Conservation (phyloP, 2,329 filamentous ascomycete genomes). For the Exophiala sp. region DNA sequence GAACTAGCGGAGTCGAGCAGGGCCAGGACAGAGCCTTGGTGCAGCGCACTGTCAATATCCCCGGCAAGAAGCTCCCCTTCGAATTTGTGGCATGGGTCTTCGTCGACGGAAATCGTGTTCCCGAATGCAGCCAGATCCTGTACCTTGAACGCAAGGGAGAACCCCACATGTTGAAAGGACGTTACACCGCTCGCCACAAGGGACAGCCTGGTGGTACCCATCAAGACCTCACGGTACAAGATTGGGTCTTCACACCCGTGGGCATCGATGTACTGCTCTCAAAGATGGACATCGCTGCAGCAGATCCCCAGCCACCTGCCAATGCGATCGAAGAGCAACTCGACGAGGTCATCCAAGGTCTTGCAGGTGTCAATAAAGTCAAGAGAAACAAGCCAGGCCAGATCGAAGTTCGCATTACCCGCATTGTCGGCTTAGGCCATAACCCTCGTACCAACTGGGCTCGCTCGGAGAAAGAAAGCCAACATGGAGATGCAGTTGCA, state of each 20-base stretch:
- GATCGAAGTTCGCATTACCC: conserved; percentile 12
- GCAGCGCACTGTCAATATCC: no score
- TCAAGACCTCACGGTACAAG: not conserved
- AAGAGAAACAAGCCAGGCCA: conserved; percentile 4
- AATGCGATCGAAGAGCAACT: conserved; percentile 8
- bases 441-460: not conserved
- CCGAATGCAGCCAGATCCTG: conserved; percentile 6
- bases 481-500: not conserved
- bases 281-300: conserved; percentile 7
- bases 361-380: conserved; percentile 1
- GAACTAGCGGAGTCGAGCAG: not conserved
- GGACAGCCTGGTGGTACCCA: not conserved
- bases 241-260: conserved; percentile 13
- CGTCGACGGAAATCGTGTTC: conserved; percentile 13
- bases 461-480: not conserved
- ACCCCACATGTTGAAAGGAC: not conserved
- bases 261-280: conserved; percentile 17
- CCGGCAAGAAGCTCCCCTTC: not conserved
- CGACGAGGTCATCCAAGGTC: conserved; percentile 10
- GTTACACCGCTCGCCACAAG: not conserved
- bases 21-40: no score
- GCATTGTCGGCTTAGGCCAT: not conserved
- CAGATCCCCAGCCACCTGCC: conserved; percentile 1
- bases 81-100: conserved; percentile 9
- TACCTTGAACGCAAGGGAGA: not conserved